These are phyloP conservation scores for Populus nigra DNA, from an alignment of 345 rosid species.

Conservation along the genomic window DNA sequence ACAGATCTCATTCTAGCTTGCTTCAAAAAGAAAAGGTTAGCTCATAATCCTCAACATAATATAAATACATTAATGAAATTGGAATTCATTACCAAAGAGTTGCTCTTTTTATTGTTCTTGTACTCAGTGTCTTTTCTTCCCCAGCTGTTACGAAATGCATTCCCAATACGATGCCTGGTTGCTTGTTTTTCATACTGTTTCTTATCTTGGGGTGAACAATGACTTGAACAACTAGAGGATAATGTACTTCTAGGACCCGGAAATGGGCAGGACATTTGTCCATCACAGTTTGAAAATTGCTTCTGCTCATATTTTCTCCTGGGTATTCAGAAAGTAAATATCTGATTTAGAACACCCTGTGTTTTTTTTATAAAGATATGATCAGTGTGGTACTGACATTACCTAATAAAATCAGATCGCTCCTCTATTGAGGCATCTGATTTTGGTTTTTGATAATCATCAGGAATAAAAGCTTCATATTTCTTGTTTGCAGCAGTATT, in stretches of 20 bases:
- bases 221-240: slow-evolving; percentile 37
- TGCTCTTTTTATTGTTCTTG: slow-evolving; percentile 64
- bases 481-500: slow-evolving; percentile 63
- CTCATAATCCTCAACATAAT: neutral
- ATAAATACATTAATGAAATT: slow-evolving; percentile 5
- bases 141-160: slow-evolving; percentile 88
- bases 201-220: slow-evolving; percentile 40
- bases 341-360: slow-evolving; percentile 4
- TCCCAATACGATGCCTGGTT: slow-evolving; percentile 64
- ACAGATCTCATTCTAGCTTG: neutral
- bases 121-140: slow-evolving; percentile 67
- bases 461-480: slow-evolving; percentile 70
- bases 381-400: slow-evolving; percentile 6
- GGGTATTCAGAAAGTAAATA: slow-evolving; percentile 23
- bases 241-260: slow-evolving; percentile 33
- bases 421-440: slow-evolving; percentile 76
- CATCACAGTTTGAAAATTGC: slow-evolving; percentile 52
- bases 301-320: slow-evolving; percentile 84
- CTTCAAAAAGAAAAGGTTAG: neutral
- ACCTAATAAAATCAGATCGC: slow-evolving; percentile 82
- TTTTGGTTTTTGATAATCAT: slow-evolving; percentile 59
- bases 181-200: slow-evolving; percentile 47
- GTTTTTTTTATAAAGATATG: neutral
- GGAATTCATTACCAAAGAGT: slow-evolving; percentile 56
- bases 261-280: slow-evolving; percentile 39